Evolutionary conservation across 306 rosid species (phyloP).

Genomic region (Cucurbita pepo): DNA sequence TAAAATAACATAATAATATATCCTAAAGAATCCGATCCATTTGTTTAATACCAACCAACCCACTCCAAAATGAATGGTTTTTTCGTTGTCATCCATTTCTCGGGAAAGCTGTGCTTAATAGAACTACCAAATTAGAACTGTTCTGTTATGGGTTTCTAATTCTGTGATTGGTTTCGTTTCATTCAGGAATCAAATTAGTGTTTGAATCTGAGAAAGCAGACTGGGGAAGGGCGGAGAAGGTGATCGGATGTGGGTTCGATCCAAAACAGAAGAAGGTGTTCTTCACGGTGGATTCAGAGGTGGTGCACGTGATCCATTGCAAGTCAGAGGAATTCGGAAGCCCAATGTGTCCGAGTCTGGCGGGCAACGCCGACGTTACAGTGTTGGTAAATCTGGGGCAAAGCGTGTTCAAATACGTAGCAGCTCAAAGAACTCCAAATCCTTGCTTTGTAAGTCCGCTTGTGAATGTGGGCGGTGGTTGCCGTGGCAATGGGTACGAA

Average conservation of each 20-base stretch:
- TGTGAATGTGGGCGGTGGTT: conserved; percentile 19
- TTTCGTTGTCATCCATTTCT: no score
- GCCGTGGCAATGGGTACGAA: conserved; percentile 34
- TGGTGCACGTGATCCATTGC: conserved; percentile 59
- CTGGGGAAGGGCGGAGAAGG: conserved; percentile 57
- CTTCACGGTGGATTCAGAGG: conserved; percentile 70
- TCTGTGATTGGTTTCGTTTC: background rate
- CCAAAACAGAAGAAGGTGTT: conserved; percentile 67
- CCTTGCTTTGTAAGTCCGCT: conserved; percentile 67
- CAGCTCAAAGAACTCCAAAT: conserved; percentile 77
- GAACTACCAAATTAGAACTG: background rate
- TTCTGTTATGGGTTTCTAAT: background rate
- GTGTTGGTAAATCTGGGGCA: conserved; percentile 78
- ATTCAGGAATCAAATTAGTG: conserved; percentile 60
- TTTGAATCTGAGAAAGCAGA: conserved; percentile 42
- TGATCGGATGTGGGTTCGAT: conserved; percentile 83
- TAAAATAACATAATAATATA: background rate
- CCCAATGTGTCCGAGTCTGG: conserved; percentile 59
- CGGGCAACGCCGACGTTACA: conserved; percentile 35
- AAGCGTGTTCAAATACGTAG: conserved; percentile 52
- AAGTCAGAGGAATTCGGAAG: conserved; percentile 55
- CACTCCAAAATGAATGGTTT: background rate
- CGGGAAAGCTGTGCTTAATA: background rate
- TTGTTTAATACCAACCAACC: background rate
- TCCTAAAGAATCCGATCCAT: background rate